These are phyloP conservation scores for Aspergillus amoenus DNA, from an alignment of 2,329 filamentous ascomycete species.

Conservation along the genomic window DNA sequence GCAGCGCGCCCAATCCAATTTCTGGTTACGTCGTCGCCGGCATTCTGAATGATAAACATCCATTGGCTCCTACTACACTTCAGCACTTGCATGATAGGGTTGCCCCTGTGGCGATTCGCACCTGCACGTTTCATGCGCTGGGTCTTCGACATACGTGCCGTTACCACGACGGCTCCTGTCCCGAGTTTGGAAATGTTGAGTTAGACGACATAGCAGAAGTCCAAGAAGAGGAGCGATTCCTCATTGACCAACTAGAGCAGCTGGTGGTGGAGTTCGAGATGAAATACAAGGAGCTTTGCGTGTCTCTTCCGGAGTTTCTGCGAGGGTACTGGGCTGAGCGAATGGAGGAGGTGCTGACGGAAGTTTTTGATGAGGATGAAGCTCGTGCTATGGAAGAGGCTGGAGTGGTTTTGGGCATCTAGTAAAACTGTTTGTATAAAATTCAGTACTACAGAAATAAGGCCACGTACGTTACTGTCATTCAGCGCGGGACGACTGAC, in stretches of 20 bases:
- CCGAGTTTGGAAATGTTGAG: not conserved
- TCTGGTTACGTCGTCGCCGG: not conserved
- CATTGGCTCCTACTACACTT: not conserved
- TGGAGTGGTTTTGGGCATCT: not conserved
- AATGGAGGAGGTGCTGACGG: not conserved
- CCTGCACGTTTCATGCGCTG: not conserved
- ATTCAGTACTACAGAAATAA: too few relatives aligned
- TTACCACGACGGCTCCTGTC: rapidly evolving
- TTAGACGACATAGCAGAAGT: not conserved
- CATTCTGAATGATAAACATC: not conserved
- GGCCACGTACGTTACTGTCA: too few relatives aligned
- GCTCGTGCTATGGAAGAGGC: not conserved
- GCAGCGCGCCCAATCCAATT: too few relatives aligned
- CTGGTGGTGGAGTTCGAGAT: not conserved
- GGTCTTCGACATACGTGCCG: not conserved
- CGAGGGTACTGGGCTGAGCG: not conserved
- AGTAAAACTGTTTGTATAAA: too few relatives aligned
- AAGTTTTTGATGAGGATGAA: not conserved
- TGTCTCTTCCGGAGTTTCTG: not conserved
- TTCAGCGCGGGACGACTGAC: too few relatives aligned
- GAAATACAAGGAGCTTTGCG: not conserved
- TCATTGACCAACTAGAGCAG: not conserved
- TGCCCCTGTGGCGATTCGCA: not conserved
- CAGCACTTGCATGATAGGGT: not conserved
- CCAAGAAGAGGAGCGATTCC: not conserved